These are phyloP conservation scores for Paecilomyces sp. DNA, from an alignment of 2,329 filamentous ascomycete species.

Conservation along the genomic window DNA sequence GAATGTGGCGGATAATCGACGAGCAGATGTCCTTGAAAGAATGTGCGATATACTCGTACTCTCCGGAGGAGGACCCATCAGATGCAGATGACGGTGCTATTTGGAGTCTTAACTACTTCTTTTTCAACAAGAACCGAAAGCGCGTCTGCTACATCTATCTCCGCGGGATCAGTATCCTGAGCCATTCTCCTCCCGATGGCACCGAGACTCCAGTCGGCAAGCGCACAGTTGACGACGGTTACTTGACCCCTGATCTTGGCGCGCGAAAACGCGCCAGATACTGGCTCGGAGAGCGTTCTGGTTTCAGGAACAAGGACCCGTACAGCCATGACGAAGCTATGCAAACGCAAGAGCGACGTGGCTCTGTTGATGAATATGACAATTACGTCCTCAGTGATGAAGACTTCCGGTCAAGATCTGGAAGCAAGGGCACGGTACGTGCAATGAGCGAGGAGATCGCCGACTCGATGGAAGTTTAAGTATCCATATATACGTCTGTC, in stretches of 20 bases:
- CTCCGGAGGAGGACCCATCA: constrained; percentile 82
- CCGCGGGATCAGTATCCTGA: constrained; percentile 66
- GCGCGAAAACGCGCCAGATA: constrained; percentile 77
- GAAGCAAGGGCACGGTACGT: constrained; percentile 39
- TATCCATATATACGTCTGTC: neutral
- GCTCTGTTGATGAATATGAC: constrained; percentile 32
- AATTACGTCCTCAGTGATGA: constrained; percentile 40
- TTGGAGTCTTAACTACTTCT: constrained; percentile 95
- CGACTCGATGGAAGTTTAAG: constrained; percentile 47
- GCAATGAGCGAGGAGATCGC: constrained; percentile 49
- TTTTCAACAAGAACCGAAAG: constrained; percentile 90
- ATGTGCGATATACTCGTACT: constrained; percentile 84
- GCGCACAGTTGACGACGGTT: constrained; percentile 42
- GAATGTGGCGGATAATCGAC: constrained; percentile 88
- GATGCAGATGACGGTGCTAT: constrained; percentile 90
- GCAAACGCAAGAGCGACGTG: constrained; percentile 14
- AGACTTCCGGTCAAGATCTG: constrained; percentile 29
- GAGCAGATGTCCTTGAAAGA: constrained; percentile 89
- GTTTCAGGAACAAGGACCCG: constrained; percentile 34
- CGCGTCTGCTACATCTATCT: constrained; percentile 91
- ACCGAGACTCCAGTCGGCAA: constrained; percentile 39
- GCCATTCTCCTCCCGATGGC: constrained; percentile 57
- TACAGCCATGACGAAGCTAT: constrained; percentile 31
- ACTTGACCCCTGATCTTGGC: constrained; percentile 45
- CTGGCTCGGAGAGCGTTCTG: constrained; percentile 69